Percentiles rank a stretch among this genome's conserved stretches.
Evolutionary conservation across 192 early-diverging fungal genomes (phyloP).

Genomic region (Polychytrium aggregatum): DNA sequence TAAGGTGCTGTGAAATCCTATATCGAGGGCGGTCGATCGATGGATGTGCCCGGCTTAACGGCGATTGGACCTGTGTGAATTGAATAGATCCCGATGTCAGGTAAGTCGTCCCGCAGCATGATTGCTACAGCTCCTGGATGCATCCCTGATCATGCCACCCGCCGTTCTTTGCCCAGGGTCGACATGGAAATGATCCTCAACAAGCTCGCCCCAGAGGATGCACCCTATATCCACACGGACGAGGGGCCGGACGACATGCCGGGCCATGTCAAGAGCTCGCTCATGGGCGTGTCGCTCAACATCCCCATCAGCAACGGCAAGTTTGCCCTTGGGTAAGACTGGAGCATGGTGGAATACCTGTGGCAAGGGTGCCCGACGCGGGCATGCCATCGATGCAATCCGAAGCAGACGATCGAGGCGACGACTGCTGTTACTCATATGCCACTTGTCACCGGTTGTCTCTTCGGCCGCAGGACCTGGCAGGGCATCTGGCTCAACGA

Average conservation of each 20-base stretch:
- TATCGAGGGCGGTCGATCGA: no score
- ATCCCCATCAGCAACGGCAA: slow-evolving; percentile 75
- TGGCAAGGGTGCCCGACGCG: no score
- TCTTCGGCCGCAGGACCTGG: no score
- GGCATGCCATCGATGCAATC: no score
- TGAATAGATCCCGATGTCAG: slow-evolving; percentile 2
- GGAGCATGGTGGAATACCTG: no score
- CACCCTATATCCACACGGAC: slow-evolving; percentile 65
- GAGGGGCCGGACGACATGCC: slow-evolving; percentile 90
- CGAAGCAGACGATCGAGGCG: no score
- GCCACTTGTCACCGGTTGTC: no score
- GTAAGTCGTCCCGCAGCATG: neutral
- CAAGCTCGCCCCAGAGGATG: slow-evolving; percentile 66
- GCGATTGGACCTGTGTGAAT: no score
- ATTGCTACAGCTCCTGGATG: neutral
- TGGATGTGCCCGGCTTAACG: no score
- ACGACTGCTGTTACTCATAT: no score
- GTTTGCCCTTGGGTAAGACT: slow-evolving; percentile 51
- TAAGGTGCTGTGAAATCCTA: no score
- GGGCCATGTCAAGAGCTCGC: slow-evolving; percentile 73
- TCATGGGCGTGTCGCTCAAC: slow-evolving; percentile 73
- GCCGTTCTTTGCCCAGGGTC: slow-evolving; percentile 40
- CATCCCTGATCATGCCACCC: neutral
- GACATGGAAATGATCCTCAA: slow-evolving; percentile 86
- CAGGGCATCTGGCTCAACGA: no score